These are phyloP conservation scores for Globisporangium acanthophoron DNA, from an alignment of 352 stramenopile species.

Conservation along the genomic window DNA sequence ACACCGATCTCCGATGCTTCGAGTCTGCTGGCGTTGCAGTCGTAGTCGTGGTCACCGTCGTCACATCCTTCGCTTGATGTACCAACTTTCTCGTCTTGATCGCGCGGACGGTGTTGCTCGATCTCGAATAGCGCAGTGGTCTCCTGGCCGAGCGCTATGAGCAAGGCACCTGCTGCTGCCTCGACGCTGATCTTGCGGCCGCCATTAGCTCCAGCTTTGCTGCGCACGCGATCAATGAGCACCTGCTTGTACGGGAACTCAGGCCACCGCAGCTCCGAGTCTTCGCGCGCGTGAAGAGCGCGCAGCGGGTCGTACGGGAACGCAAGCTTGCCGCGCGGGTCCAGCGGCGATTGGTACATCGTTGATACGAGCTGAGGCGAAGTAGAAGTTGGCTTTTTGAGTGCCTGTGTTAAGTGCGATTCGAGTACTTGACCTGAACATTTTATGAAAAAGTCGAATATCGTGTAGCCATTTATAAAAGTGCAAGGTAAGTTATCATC, in stretches of 20 bases:
- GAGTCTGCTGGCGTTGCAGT: no score
- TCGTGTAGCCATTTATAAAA: no score
- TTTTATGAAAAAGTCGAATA: no score
- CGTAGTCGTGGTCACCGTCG: no score
- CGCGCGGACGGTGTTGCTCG: conserved; percentile 20
- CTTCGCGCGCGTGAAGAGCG: conserved; percentile 34
- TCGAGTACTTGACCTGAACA: no score
- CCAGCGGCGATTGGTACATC: conserved; percentile 52
- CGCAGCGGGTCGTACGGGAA: conserved; percentile 59
- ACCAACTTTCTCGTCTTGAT: not conserved
- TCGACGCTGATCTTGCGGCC: conserved; percentile 21
- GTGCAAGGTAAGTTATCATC: no score
- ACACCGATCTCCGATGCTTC: conserved; percentile 1
- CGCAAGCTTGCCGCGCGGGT: conserved; percentile 26
- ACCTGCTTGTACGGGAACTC: conserved; percentile 74
- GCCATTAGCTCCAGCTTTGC: conserved; percentile 22
- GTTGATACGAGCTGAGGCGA: no score
- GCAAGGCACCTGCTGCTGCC: conserved; percentile 41
- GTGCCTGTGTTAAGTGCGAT: no score
- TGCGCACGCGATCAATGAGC: conserved; percentile 40
- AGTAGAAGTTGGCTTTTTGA: no score
- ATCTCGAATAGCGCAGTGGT: conserved; percentile 39
- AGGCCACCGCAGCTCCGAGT: conserved; percentile 42
- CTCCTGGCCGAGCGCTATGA: conserved; percentile 41
- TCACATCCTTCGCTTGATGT: no score